Conservation (phyloP, 305 asterid genomes). For the Fraxinus angustifolia region DNA sequence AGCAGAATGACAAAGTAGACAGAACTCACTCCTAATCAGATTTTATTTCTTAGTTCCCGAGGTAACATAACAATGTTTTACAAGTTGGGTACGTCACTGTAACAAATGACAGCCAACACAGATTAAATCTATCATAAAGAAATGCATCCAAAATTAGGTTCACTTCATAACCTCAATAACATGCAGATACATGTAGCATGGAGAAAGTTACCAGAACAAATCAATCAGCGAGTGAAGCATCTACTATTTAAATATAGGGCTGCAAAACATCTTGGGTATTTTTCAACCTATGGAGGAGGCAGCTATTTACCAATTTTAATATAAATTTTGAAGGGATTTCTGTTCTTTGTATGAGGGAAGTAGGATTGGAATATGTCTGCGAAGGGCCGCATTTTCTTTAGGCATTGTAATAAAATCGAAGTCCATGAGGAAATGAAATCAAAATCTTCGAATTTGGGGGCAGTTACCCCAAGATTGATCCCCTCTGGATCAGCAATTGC, state of each 20-base stretch:
- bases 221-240: not conserved
- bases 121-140: not conserved
- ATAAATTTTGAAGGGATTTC: not conserved
- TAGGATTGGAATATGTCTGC: not conserved
- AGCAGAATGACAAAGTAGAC: not conserved
- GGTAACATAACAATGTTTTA: not conserved
- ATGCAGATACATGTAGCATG: not conserved
- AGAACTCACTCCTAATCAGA: not conserved
- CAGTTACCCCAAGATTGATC: not conserved
- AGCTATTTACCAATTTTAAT: not conserved
- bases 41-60: not conserved
- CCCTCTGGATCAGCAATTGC: not conserved
- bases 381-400: not conserved
- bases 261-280: not conserved
- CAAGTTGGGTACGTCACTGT: not conserved
- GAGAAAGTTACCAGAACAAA: not conserved
- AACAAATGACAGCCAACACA: not conserved
- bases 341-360: not conserved
- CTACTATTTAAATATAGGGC: not conserved
- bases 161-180: not conserved
- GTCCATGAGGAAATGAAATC: not conserved
- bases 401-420: not conserved
- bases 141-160: not conserved
- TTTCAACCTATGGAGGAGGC: not conserved
- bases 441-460: not conserved